Evolutionary conservation across 2,329 filamentous ascomycete species (phyloP).

Genomic region (Aspergillus proliferans): DNA sequence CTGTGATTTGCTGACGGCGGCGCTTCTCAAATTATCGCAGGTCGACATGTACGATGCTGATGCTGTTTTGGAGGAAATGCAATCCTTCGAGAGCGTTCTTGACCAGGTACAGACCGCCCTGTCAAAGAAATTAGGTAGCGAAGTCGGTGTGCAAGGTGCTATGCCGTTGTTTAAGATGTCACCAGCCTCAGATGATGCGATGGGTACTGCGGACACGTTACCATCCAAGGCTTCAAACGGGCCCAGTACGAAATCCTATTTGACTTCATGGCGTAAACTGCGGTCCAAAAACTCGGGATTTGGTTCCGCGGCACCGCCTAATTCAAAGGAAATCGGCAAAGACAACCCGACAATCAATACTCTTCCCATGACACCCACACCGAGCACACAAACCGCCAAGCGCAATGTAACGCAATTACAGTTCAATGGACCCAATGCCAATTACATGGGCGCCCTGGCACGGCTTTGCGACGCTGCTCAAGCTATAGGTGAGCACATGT

Average conservation of each 20-base stretch:
- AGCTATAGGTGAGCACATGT: slow-evolving; percentile 63
- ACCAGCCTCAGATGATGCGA: slow-evolving; percentile 43
- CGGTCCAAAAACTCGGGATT: slow-evolving; percentile 80
- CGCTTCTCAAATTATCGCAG: slow-evolving; percentile 71
- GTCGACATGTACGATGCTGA: slow-evolving; percentile 90
- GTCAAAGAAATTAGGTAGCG: slow-evolving; percentile 79
- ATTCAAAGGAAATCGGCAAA: slow-evolving; percentile 45
- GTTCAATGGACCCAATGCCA: slow-evolving; percentile 76
- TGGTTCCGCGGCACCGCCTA: slow-evolving; percentile 36
- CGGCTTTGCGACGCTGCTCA: slow-evolving; percentile 90
- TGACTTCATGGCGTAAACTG: slow-evolving; percentile 84
- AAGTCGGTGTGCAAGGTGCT: slow-evolving; percentile 77
- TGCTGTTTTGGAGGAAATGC: slow-evolving; percentile 89
- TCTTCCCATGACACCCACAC: slow-evolving; percentile 64
- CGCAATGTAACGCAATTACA: slow-evolving; percentile 62
- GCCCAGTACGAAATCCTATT: slow-evolving; percentile 63
- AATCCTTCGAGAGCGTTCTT: slow-evolving; percentile 74
- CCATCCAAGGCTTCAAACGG: slow-evolving; percentile 51
- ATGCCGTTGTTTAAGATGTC: slow-evolving; percentile 66
- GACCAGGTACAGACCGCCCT: slow-evolving; percentile 76
- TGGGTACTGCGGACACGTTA: slow-evolving; percentile 30
- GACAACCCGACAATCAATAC: slow-evolving; percentile 64
- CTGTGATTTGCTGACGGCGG: slow-evolving; percentile 85
- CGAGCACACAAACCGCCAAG: slow-evolving; percentile 62
- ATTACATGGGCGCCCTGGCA: slow-evolving; percentile 87